Conservation (phyloP, 768 basidiomycete species). For the Imleria badia region DNA sequence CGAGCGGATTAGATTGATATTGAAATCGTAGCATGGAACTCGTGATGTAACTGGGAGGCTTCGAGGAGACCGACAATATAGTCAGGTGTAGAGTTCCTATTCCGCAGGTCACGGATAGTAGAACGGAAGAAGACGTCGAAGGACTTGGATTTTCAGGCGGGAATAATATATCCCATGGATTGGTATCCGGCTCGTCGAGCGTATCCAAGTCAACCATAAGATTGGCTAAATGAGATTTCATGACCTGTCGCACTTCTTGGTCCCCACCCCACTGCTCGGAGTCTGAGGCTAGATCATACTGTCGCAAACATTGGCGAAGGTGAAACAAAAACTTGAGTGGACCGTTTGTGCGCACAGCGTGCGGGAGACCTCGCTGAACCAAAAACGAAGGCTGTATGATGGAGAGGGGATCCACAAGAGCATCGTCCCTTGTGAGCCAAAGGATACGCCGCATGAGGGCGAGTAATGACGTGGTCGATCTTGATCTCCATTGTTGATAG, state of each 20-base stretch:
- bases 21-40: conserved; percentile 27
- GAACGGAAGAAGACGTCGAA: conserved; percentile 5
- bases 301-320: conserved; percentile 54
- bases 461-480: conserved; percentile 34
- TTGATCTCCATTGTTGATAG: conserved; percentile 30
- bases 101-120: conserved; percentile 14
- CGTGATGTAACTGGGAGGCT: conserved; percentile 23
- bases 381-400: conserved; percentile 83
- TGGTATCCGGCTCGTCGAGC: conserved; percentile 27
- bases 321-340: conserved; percentile 79
- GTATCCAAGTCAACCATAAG: conserved; percentile 46
- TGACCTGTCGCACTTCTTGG: conserved; percentile 36
- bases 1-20: conserved; percentile 16
- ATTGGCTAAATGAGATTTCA: conserved; percentile 38
- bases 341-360: conserved; percentile 62
- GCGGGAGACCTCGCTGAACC: conserved; percentile 71
- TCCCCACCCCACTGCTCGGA: conserved; percentile 13
- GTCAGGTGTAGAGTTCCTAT: conserved; percentile 20
- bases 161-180: conserved; percentile 25
- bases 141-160: conserved; percentile 9
- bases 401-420: conserved; percentile 73
- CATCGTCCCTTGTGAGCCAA: conserved; percentile 45
- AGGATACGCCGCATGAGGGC: conserved; percentile 51
- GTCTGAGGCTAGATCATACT: conserved; percentile 37
- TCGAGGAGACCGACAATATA: conserved; percentile 20